Evolutionary conservation across 2,329 filamentous ascomycete species (phyloP).

Genomic region (Nemania abortiva): DNA sequence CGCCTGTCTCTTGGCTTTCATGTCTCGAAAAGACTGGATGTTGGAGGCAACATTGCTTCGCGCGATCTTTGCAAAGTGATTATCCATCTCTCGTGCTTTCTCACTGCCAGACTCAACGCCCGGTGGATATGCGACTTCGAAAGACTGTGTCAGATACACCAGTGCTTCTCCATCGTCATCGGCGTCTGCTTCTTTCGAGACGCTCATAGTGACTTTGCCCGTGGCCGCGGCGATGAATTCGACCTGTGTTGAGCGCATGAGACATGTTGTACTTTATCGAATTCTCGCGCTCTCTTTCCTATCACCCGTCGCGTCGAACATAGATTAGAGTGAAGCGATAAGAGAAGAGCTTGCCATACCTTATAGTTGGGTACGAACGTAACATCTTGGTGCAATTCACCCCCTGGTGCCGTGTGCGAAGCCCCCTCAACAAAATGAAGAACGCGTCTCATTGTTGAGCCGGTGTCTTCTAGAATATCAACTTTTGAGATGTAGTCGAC

Average conservation of each 20-base stretch:
- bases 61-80: conserved; percentile 3
- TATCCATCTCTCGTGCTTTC: neutral
- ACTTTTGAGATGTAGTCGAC: conserved; percentile 2
- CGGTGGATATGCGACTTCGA: neutral
- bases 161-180: neutral
- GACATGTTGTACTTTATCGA: neutral
- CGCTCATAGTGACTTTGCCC: neutral
- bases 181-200: neutral
- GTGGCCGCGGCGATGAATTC: conserved; percentile 1
- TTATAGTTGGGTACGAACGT: neutral
- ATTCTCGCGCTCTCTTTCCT: neutral
- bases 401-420: neutral
- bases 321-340: neutral
- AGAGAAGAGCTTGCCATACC: neutral
- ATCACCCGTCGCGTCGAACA: neutral
- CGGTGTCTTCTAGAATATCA: neutral
- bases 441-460: neutral
- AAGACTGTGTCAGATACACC: neutral
- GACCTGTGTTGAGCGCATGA: neutral
- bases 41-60: neutral
- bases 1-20: neutral
- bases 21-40: neutral
- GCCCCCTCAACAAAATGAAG: neutral
- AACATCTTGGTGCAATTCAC: neutral
- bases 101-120: neutral